Conservation (phyloP, 345 rosid species). For the Lepidium sativum region DNA sequence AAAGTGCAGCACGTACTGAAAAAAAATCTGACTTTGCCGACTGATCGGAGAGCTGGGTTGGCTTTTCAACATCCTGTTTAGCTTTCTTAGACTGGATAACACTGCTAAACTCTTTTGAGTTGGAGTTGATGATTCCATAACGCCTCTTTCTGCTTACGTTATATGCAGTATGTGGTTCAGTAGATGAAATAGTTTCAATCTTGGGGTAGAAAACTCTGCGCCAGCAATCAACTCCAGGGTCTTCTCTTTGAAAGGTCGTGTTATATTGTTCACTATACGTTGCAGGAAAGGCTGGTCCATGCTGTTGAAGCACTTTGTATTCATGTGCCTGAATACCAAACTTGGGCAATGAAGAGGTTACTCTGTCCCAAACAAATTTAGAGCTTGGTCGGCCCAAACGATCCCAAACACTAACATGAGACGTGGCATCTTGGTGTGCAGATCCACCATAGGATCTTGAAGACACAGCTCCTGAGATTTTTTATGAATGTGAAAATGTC, state of each 20-base stretch:
- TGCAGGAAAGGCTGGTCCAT: conserved; percentile 12
- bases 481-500: background rate
- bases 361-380: background rate
- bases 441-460: conserved; percentile 6
- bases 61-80: conserved; percentile 13
- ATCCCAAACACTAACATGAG: conserved; percentile 35
- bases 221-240: conserved; percentile 15
- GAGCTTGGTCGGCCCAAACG: conserved; percentile 24
- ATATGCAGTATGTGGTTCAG: background rate
- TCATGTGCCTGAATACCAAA: background rate
- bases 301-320: conserved; percentile 7
- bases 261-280: conserved; percentile 9
- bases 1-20: conserved; percentile 15
- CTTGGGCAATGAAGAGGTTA: background rate
- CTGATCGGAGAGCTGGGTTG: conserved; percentile 1
- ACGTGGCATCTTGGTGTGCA: conserved; percentile 1
- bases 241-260: background rate
- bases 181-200: conserved; percentile 5
- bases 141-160: conserved; percentile 27
- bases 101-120: conserved; percentile 4
- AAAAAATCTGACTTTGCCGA: conserved; percentile 8
- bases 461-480: conserved; percentile 17
- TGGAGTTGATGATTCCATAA: conserved; percentile 13
- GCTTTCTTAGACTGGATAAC: conserved; percentile 11
- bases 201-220: background rate